Percentiles rank a stretch among this genome's conserved stretches.
Evolutionary conservation across 306 rosid genomes (phyloP).

Genomic region (Prunus dulcis): DNA sequence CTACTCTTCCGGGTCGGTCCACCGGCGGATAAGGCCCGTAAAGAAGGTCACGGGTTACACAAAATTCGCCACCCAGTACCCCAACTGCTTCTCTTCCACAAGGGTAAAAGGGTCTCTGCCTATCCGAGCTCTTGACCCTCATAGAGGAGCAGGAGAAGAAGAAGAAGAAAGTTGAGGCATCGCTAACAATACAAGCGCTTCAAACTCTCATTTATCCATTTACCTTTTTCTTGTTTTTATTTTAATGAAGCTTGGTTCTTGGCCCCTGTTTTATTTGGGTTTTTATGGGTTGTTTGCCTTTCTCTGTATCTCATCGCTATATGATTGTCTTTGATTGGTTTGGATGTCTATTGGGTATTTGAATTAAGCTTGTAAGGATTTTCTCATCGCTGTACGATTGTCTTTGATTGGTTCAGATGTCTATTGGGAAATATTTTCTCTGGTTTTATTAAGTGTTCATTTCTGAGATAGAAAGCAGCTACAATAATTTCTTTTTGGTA

Average conservation of each 20-base stretch:
- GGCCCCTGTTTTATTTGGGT: background rate
- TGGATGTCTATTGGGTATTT: too few relatives aligned
- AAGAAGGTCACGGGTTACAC: conserved; percentile 16
- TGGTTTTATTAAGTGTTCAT: too few relatives aligned
- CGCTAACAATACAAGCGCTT: background rate
- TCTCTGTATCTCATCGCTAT: too few relatives aligned
- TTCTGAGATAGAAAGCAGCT: too few relatives aligned
- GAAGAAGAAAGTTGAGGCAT: conserved; percentile 8
- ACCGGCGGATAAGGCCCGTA: conserved; percentile 9
- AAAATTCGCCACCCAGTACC: conserved; percentile 15
- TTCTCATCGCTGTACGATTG: too few relatives aligned
- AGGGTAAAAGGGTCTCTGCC: conserved; percentile 10
- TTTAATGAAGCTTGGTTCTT: background rate
- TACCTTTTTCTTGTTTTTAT: background rate
- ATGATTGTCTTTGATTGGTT: too few relatives aligned
- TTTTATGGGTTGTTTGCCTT: background rate
- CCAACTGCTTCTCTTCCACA: conserved; percentile 21
- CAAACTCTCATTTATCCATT: conserved; percentile 34
- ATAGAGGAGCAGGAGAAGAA: conserved; percentile 16
- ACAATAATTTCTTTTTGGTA: too few relatives aligned
- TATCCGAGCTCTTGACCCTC: conserved; percentile 48
- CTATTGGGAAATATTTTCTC: too few relatives aligned
- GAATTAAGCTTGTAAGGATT: too few relatives aligned
- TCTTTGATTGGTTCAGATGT: too few relatives aligned
- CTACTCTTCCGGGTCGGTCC: conserved; percentile 9